Evolutionary conservation across 768 basidiomycete genomes (phyloP).

Genomic region (Russula vinacea): DNA sequence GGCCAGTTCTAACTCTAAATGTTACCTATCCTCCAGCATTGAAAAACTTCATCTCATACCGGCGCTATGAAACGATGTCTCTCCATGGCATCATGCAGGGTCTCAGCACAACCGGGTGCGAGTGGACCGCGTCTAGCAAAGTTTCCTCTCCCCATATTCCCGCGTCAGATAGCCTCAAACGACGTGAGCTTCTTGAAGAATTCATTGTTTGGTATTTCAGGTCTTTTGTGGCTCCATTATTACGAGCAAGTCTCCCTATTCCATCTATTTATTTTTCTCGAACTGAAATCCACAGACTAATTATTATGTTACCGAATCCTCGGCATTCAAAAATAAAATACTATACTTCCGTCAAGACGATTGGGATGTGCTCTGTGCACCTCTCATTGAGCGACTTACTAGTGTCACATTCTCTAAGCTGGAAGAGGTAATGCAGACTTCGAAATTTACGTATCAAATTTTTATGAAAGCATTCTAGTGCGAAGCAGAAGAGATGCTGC

Average conservation of each 20-base stretch:
- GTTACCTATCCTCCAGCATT: slow-evolving; percentile 48
- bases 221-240: slow-evolving; percentile 71
- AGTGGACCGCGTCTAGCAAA: slow-evolving; percentile 64
- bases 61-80: slow-evolving; percentile 78
- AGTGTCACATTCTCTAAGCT: slow-evolving; percentile 68
- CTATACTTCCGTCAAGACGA: slow-evolving; percentile 95
- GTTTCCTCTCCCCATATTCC: slow-evolving; percentile 45
- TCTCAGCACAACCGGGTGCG: slow-evolving; percentile 69
- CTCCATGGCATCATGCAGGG: slow-evolving; percentile 76
- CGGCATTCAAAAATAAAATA: slow-evolving; percentile 74
- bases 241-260: slow-evolving; percentile 54
- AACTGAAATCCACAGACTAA: slow-evolving; percentile 56
- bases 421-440: slow-evolving; percentile 50
- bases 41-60: slow-evolving; percentile 64
- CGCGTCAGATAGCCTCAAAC: slow-evolving; percentile 67
- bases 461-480: slow-evolving; percentile 40
- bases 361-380: slow-evolving; percentile 80
- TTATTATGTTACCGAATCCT: slow-evolving; percentile 93
- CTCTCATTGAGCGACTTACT: slow-evolving; percentile 74
- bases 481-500: slow-evolving; percentile 62
- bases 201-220: slow-evolving; percentile 96
- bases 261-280: background rate
- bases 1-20: background rate
- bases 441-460: background rate
- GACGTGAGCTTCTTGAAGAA: slow-evolving; percentile 78